Evolutionary conservation across 768 basidiomycete species (phyloP).

Genomic region (Crassisporium funariophilum): DNA sequence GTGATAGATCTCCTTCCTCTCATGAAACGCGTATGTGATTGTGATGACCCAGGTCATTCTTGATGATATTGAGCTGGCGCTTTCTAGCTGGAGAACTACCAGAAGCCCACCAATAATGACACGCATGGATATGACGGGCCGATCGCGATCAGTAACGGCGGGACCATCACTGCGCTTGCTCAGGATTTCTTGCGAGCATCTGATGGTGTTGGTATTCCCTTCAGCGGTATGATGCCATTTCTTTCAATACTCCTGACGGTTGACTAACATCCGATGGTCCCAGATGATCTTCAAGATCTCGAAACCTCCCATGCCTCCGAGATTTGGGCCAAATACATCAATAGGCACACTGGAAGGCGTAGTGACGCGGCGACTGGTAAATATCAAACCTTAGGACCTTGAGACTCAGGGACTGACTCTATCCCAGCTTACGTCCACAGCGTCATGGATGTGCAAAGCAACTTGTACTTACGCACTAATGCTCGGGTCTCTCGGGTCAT

Average conservation of each 20-base stretch:
- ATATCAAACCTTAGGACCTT: conserved; percentile 6
- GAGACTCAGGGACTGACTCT: neutral
- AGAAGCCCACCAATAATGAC: conserved; percentile 68
- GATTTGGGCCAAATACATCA: conserved; percentile 80
- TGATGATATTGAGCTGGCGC: neutral
- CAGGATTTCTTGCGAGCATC: conserved; percentile 71
- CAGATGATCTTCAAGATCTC: conserved; percentile 75
- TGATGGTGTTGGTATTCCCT: conserved; percentile 62
- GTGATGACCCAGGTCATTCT: neutral
- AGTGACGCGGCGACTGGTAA: conserved; percentile 71
- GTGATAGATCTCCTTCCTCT: conserved; percentile 63
- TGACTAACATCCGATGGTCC: neutral
- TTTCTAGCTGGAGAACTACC: conserved; percentile 70
- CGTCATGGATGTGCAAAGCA: conserved; percentile 68
- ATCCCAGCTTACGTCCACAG: conserved; percentile 64
- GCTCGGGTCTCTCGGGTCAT: conserved; percentile 69
- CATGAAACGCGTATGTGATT: conserved; percentile 59
- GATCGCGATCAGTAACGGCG: conserved; percentile 74
- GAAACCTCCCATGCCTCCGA: conserved; percentile 63
- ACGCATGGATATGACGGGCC: conserved; percentile 74
- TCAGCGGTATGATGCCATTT: conserved; percentile 49
- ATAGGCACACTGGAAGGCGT: conserved; percentile 69
- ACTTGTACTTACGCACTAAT: conserved; percentile 67
- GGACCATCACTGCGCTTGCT: conserved; percentile 60
- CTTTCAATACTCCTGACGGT: neutral